Conservation (phyloP, 2,329 filamentous ascomycete species). For the Fusarium algeriense region DNA sequence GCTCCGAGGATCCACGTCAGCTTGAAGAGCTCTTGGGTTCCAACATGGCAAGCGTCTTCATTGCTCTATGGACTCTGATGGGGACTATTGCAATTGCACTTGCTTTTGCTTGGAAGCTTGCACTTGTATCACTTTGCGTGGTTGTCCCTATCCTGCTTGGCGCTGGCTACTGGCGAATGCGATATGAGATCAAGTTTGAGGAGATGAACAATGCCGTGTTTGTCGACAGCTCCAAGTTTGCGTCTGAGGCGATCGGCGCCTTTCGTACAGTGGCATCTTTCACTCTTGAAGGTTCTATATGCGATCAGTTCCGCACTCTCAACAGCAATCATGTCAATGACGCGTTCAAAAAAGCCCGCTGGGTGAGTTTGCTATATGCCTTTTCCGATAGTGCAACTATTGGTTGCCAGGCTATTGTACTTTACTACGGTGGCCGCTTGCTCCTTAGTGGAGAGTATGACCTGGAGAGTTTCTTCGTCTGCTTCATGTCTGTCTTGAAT, state of each 20-base stretch:
- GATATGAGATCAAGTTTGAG: conserved; percentile 74
- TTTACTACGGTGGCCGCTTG: conserved; percentile 74
- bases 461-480: conserved; percentile 63
- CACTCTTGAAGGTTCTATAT: conserved; percentile 76
- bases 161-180: conserved; percentile 63
- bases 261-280: conserved; percentile 79
- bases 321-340: conserved; percentile 68
- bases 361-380: conserved; percentile 74
- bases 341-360: conserved; percentile 71
- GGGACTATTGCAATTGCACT: conserved; percentile 76
- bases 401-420: conserved; percentile 71
- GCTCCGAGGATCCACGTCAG: conserved; percentile 68
- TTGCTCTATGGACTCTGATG: conserved; percentile 73
- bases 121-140: conserved; percentile 73
- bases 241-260: conserved; percentile 78
- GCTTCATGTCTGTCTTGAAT: conserved; percentile 75
- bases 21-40: conserved; percentile 72
- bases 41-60: conserved; percentile 72
- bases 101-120: conserved; percentile 80
- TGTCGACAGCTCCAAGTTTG: conserved; percentile 79
- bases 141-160: conserved; percentile 64
- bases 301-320: conserved; percentile 69
- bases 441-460: conserved; percentile 63
- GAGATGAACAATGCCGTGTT: conserved; percentile 76
- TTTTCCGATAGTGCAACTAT: conserved; percentile 76